Conservation (phyloP, 2,329 filamentous ascomycete genomes). For the Fusarium robinianum region DNA sequence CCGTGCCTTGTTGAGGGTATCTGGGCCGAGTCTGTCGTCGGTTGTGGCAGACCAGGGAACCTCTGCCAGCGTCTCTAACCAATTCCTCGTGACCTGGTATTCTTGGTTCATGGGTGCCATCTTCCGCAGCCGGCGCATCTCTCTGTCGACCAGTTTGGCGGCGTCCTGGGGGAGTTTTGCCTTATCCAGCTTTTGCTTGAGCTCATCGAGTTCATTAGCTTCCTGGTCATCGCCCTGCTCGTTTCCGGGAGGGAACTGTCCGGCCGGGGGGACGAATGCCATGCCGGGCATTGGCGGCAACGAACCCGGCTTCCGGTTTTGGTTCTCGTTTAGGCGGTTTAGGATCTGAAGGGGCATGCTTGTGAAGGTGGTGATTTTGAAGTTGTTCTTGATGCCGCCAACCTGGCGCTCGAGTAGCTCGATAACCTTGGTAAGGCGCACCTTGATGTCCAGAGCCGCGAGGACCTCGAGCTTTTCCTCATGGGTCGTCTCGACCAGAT, state of each 20-base stretch:
- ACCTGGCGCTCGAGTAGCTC: constrained; percentile 84
- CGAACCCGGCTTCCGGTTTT: constrained; percentile 40
- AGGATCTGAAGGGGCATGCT: constrained; percentile 67
- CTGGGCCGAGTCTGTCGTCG: constrained; percentile 80
- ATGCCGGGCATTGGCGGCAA: constrained; percentile 48
- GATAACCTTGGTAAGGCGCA: constrained; percentile 79
- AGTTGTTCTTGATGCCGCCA: constrained; percentile 80
- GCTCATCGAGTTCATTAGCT: constrained; percentile 84
- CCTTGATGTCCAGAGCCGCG: constrained; percentile 76
- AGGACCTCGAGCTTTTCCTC: constrained; percentile 91
- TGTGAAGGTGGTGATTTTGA: constrained; percentile 80
- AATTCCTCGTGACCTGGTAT: constrained; percentile 90
- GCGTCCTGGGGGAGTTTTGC: constrained; percentile 84
- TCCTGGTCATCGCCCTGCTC: constrained; percentile 74
- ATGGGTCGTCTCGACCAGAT: constrained; percentile 82
- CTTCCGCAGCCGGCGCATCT: constrained; percentile 85
- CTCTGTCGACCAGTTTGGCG: constrained; percentile 85
- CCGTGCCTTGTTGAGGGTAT: constrained; percentile 77
- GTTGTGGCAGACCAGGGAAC: constrained; percentile 90
- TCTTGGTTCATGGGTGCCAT: constrained; percentile 97
- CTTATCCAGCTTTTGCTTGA: constrained; percentile 83
- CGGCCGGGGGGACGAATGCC: constrained; percentile 41
- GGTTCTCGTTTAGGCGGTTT: constrained; percentile 53
- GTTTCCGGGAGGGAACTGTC: constrained; percentile 49
- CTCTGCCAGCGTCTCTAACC: constrained; percentile 90